These are phyloP conservation scores for Articulospora tetracladia DNA, from an alignment of 495 filamentous ascomycete species.

Conservation along the genomic window DNA sequence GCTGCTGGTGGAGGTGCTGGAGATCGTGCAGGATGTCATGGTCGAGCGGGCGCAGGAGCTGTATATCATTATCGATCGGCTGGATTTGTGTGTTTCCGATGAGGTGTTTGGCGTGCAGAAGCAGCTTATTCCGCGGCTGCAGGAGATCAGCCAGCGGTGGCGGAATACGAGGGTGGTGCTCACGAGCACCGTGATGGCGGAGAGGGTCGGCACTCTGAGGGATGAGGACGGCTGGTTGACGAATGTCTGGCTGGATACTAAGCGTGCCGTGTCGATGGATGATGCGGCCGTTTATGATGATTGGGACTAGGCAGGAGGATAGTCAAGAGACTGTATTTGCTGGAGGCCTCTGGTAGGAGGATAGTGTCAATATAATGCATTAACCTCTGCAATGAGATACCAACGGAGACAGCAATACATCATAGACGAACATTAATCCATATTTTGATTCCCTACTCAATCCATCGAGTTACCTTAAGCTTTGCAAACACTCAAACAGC, in stretches of 20 bases:
- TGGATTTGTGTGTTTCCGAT: not conserved
- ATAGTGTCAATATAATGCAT: too few relatives aligned
- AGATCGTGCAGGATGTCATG: not conserved
- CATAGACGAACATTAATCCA: too few relatives aligned
- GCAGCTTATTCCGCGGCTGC: not conserved
- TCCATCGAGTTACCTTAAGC: too few relatives aligned
- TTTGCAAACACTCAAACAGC: too few relatives aligned
- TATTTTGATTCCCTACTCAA: too few relatives aligned
- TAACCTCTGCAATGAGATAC: too few relatives aligned
- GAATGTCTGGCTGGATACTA: conserved; percentile 6
- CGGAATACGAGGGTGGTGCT: conserved; percentile 2
- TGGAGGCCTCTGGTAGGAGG: too few relatives aligned
- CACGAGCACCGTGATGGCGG: conserved; percentile 2
- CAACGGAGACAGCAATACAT: too few relatives aligned
- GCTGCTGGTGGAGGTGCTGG: not conserved
- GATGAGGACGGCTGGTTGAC: not conserved
- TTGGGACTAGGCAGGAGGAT: not conserved
- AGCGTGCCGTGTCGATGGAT: conserved; percentile 3
- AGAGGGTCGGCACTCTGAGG: not conserved
- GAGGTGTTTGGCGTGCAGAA: not conserved
- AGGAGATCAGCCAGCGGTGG: not conserved
- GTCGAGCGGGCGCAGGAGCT: not conserved
- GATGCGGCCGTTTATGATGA: not conserved
- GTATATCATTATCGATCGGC: conserved; percentile 3
- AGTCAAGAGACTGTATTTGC: too few relatives aligned